Evolutionary conservation across 2,329 filamentous ascomycete species (phyloP).

Genomic region (Colletotrichum lentis): DNA sequence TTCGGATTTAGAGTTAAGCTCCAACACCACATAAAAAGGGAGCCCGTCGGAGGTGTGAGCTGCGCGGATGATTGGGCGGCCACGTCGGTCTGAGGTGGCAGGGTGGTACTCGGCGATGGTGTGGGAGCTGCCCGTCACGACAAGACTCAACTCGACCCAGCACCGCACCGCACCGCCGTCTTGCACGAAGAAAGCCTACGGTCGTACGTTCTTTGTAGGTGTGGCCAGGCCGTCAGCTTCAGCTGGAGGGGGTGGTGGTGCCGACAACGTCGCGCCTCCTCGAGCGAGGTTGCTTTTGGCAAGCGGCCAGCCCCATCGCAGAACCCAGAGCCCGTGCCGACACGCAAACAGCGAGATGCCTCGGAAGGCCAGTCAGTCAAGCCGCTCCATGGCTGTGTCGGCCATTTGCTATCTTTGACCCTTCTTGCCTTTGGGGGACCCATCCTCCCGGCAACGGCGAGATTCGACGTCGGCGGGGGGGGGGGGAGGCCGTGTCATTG

Average conservation of each 20-base stretch:
- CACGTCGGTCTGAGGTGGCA: slow-evolving; percentile 1
- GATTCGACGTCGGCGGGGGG: background rate
- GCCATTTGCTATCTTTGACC: background rate
- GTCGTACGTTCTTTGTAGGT: background rate
- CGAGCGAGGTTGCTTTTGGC: background rate
- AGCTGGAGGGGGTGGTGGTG: background rate
- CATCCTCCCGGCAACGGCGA: background rate
- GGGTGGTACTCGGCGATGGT: slow-evolving; percentile 1
- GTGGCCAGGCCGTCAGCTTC: background rate
- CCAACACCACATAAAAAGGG: slow-evolving; percentile 12
- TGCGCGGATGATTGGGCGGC: slow-evolving; percentile 18
- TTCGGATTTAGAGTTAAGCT: slow-evolving; percentile 30
- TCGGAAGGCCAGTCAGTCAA: background rate
- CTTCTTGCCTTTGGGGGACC: background rate
- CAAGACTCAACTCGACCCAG: slow-evolving; percentile 2
- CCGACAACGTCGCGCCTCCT: background rate
- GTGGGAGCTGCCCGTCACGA: background rate
- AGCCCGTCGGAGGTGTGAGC: slow-evolving; percentile 8
- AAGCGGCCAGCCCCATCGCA: background rate
- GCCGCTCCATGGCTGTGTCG: background rate
- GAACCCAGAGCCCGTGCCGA: background rate
- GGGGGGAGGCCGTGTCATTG: background rate
- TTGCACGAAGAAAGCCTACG: slow-evolving; percentile 11
- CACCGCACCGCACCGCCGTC: background rate
- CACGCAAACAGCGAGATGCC: background rate